Base-by-base conservation (phyloP, 495 filamentous ascomycete genomes). In the Pseudotulostoma volvatum region DNA sequence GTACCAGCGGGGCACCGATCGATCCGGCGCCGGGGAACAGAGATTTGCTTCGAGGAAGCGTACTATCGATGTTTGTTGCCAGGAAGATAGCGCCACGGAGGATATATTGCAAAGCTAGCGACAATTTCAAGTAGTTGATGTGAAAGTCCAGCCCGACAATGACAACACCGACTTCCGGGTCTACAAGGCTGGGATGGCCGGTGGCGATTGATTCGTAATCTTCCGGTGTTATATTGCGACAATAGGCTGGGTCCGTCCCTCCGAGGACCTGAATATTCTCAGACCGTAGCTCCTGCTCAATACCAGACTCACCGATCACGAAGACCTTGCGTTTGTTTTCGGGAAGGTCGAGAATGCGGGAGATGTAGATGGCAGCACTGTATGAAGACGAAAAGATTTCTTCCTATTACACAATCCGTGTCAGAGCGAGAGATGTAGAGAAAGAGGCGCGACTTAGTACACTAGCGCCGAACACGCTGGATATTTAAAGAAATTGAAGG, bases 341-440 rank as follows among this genome's bases (percentile, higher is more conserved):
- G 4, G 78, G 74, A 16, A 94, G 74, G 33, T 77, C 66, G 34
- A 96, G 68, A 53, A 96, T 90, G 42, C 86, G 81, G 1, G 86
- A 84, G 55, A 97, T 94, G 67, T 96, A 97, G 54, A 96, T 78
- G 39, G 90, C 84, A 34, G 88, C 71, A 50, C 82, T 90, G 70
- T 96, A 97, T 40, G 86, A 79, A 17, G 87, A 95, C 41, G 80
- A 84, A 58, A 96, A 96, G 51, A 97, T 81, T 62, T 99, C 92
- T 56, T 95, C 83, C 75, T 78, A 46, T 31, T 15, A 11, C 23
- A 28, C 13, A 7, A 18, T 28, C 37, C n/a, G n/a, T 14, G 41
- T 7, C 8, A 21, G 31, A 17, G 33, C 7, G 15, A 18, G 35
- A 36, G 28, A 34, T 31, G n/a, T 9, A 11, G 13, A 67, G 7